Conservation (phyloP, 768 basidiomycete genomes). For the Coprinopsis marcescibilis region DNA sequence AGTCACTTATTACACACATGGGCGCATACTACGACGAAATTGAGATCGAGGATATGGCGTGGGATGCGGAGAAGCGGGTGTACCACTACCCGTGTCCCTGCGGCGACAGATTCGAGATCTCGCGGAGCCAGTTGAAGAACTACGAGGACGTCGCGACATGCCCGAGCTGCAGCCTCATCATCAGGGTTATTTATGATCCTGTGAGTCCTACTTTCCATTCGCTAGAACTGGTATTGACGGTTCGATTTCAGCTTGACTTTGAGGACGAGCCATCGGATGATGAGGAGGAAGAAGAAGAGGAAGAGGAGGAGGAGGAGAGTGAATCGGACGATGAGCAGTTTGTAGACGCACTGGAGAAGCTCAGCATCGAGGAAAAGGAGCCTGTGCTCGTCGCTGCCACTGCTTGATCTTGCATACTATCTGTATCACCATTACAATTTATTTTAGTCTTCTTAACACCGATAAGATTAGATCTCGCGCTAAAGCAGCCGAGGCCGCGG, state of each 20-base stretch:
- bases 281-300: constrained; percentile 40
- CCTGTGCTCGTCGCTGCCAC: too few species aligned
- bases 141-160: constrained; percentile 95
- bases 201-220: constrained; percentile 43
- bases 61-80: constrained; percentile 76
- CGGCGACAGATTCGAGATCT: constrained; percentile 96
- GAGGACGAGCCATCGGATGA: constrained; percentile 69
- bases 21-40: constrained; percentile 93
- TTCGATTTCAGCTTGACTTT: constrained; percentile 60
- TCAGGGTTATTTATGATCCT: constrained; percentile 91
- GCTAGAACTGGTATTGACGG: constrained; percentile 8
- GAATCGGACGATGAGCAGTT: constrained; percentile 43
- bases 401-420: too few species aligned
- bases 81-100: constrained; percentile 98
- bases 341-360: constrained; percentile 63
- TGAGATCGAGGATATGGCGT: constrained; percentile 94
- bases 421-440: too few species aligned
- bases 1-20: too few species aligned
- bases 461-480: too few species aligned
- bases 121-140: constrained; percentile 73
- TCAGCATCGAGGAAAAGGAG: constrained; percentile 47
- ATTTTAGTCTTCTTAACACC: too few species aligned
- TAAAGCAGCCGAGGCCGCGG: too few species aligned
- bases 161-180: constrained; percentile 91
- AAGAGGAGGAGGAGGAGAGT: constrained; percentile 33